Conservation (phyloP, 495 filamentous ascomycete species). For the Amniculicola lignicola region DNA sequence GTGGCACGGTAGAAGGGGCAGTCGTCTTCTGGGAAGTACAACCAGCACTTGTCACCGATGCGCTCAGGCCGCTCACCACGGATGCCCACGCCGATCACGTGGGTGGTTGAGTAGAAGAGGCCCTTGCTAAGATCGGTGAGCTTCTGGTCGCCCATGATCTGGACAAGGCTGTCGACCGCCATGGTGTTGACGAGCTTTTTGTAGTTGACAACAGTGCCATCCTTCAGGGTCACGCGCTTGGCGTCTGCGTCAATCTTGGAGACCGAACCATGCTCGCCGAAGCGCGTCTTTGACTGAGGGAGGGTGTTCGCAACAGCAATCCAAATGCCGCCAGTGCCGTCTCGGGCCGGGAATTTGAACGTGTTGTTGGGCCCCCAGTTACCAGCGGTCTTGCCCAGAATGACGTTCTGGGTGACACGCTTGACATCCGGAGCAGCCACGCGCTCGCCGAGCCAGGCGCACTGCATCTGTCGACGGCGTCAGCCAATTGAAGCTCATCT, state of each 20-base stretch:
- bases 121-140: constrained; percentile 79
- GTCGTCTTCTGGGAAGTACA: constrained; percentile 99
- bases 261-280: constrained; percentile 82
- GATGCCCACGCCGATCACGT: constrained; percentile 94
- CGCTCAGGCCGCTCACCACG: constrained; percentile 89
- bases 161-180: constrained; percentile 86
- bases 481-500: neutral
- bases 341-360: constrained; percentile 95
- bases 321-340: constrained; percentile 98
- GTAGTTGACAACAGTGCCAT: constrained; percentile 89
- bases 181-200: constrained; percentile 92
- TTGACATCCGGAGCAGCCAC: constrained; percentile 97
- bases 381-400: constrained; percentile 92
- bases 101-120: constrained; percentile 94
- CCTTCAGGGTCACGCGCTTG: constrained; percentile 76
- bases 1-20: constrained; percentile 99
- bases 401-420: constrained; percentile 88
- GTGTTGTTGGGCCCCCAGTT: constrained; percentile 98
- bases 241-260: constrained; percentile 77
- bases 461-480: constrained; percentile 80
- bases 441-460: constrained; percentile 96
- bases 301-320: constrained; percentile 94
- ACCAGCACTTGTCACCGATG: constrained; percentile 99
- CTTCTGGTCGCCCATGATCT: constrained; percentile 83
- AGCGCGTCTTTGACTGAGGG: constrained; percentile 84